Percentiles rank a stretch among this genome's conserved stretches.
phyloP scores from a whole-genome alignment of 768 basidiomycete genomes.

The Gloeopeniophorella convolvens region DNA sequence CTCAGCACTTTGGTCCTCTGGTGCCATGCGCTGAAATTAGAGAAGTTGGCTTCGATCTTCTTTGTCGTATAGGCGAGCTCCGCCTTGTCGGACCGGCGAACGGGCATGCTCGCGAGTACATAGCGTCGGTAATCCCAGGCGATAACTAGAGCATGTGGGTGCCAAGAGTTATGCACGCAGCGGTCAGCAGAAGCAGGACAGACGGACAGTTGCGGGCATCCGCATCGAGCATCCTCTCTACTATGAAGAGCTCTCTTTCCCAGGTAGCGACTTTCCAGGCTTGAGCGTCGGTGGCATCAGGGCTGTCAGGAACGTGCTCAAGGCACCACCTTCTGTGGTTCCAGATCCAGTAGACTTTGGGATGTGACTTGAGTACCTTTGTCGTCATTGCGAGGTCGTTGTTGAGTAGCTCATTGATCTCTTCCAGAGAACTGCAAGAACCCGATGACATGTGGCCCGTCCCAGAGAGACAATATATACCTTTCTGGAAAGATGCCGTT shows the following conservation, averaged over 20 bases:
- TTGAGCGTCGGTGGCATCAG: conserved; percentile 40
- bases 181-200: background rate
- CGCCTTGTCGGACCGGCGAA: conserved; percentile 44
- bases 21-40: conserved; percentile 99
- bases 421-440: conserved; percentile 47
- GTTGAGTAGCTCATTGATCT: conserved; percentile 56
- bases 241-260: conserved; percentile 79
- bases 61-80: conserved; percentile 82
- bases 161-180: background rate
- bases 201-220: conserved; percentile 89
- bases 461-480: conserved; percentile 33
- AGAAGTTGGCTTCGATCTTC: conserved; percentile 92
- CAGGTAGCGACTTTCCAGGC: conserved; percentile 80
- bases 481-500: conserved; percentile 61
- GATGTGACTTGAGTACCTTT: conserved; percentile 70
- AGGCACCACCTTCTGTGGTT: conserved; percentile 96
- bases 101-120: conserved; percentile 65
- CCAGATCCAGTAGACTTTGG: conserved; percentile 99
- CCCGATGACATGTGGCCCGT: conserved; percentile 2
- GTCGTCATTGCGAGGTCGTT: conserved; percentile 80
- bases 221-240: conserved; percentile 87
- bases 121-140: conserved; percentile 95
- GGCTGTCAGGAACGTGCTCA: conserved; percentile 74
- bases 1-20: conserved; percentile 81
- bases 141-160: conserved; percentile 50